phyloP scores from a whole-genome alignment of 352 stramenopile species.

The Phytophthora cryptogea region DNA sequence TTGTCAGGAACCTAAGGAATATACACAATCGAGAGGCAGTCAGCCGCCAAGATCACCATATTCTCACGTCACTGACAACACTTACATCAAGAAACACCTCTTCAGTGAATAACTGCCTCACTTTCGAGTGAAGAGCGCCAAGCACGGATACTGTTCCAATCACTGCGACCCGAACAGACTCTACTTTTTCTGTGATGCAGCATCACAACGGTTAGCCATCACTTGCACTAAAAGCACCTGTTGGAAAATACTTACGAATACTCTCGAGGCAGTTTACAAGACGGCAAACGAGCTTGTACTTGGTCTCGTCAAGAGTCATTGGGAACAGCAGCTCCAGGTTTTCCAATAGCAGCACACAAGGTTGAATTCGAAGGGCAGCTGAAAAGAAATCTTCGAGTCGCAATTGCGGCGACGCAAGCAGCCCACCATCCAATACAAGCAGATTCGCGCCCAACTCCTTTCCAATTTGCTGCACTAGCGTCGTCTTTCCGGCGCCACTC shows the following conservation, averaged over 20 bases:
- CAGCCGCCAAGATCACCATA: not conserved
- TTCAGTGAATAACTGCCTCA: conserved; percentile 79
- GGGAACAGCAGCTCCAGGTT: conserved; percentile 82
- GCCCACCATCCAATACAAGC: conserved; percentile 61
- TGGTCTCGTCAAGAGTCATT: conserved; percentile 63
- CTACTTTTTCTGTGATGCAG: conserved; percentile 30
- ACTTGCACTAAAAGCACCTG: not conserved
- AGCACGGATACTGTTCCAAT: conserved; percentile 72
- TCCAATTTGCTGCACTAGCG: conserved; percentile 58
- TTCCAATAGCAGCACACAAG: conserved; percentile 68
- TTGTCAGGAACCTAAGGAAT: conserved; percentile 56
- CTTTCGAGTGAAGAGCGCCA: conserved; percentile 56
- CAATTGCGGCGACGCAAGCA: conserved; percentile 59
- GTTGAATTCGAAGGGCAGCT: conserved; percentile 72
- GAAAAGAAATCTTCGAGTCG: conserved; percentile 70
- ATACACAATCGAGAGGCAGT: not conserved
- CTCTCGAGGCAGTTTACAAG: conserved; percentile 61
- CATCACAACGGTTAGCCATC: not conserved
- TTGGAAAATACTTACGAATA: conserved; percentile 46
- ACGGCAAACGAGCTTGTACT: conserved; percentile 70
- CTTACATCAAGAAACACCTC: conserved; percentile 74
- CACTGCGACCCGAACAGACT: conserved; percentile 44
- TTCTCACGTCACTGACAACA: not conserved
- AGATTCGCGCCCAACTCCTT: conserved; percentile 54
- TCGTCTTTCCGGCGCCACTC: conserved; percentile 78